Conservation (phyloP, 208 protist genomes). For the Acanthamoeba healyi region DNA sequence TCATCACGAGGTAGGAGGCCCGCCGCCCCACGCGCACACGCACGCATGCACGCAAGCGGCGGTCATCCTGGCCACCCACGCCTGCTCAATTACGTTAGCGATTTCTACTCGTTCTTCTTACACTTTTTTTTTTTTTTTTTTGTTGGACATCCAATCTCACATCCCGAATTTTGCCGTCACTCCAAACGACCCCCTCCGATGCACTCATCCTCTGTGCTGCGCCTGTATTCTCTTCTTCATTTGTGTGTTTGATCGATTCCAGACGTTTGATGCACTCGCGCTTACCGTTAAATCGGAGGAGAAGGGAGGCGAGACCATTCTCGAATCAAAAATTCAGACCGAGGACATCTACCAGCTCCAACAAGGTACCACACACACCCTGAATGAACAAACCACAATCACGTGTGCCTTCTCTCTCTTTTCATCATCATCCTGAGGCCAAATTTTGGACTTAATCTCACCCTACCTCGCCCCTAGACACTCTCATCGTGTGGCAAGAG, state of each 20-base stretch:
- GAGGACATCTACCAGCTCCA: conserved; percentile 90
- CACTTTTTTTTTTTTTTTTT: not conserved
- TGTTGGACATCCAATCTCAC: not conserved
- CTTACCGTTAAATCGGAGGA: conserved; percentile 85
- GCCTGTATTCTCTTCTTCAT: not conserved
- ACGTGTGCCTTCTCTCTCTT: not conserved
- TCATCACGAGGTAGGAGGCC: conserved; percentile 71
- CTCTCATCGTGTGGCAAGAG: conserved; percentile 87
- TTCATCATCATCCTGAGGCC: not conserved
- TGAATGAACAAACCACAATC: too few species aligned
- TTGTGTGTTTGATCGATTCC: not conserved
- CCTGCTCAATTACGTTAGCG: too few species aligned
- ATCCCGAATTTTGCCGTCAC: not conserved
- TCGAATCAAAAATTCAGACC: conserved; percentile 80
- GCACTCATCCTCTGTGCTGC: not conserved
- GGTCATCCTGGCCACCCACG: not conserved
- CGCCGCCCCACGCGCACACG: not conserved
- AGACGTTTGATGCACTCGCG: conserved; percentile 75
- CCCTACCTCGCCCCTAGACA: conserved; percentile 70
- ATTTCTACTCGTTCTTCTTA: conserved; percentile 4
- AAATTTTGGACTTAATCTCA: not conserved
- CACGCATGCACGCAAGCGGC: not conserved
- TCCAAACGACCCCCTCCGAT: too few species aligned
- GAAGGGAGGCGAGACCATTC: conserved; percentile 71
- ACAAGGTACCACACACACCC: conserved; percentile 67